Evolutionary conservation across 2,329 filamentous ascomycete genomes (phyloP), one percentile per base, ranked within the genome.

Genomic region (Claviceps lovelessii): DNA sequence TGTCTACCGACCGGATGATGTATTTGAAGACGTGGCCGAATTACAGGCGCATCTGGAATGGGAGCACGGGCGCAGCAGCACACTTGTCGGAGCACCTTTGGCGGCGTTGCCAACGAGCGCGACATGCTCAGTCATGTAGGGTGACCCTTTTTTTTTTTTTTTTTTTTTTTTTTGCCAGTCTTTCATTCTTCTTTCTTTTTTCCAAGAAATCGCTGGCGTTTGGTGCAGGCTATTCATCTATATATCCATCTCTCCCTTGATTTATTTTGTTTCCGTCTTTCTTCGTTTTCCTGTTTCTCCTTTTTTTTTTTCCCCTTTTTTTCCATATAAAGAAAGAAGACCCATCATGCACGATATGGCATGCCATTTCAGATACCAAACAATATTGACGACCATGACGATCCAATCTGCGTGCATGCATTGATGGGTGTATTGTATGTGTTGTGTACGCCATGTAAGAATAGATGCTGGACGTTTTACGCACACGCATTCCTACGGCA

Each of bases 21-120:
- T 76, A 54, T 79, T 80, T 60, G 72, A 73, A 47, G 71, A 73
- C 58, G 63, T 83, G 48, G 66, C 64, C 17, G 68, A 69, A 17
- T 74, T 81, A 42, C 74, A 75, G 63, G 73, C 75, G 56, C 79
- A 83, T 59, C 68, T 83, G 33, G 76, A 76, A 59, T 82, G 79
- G 79, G 70, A 73, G 58, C 79, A 82, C 58, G 72, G 71, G 31
- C 29, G 46, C 15, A 4, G 28, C 7, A 67, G 70, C 1, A 61
- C 70, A 10, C 65, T 71, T 54, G 70, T 72, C 8, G 61, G 62
- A 3, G 60, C 73, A 55, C 66, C 68, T 45, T 65, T 63, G 11
- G 55, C 64, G 11, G 58, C 65, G 37, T 50, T 70, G 41, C 65
- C 68, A 2, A 60, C 64, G 47, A 61, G 65, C 44, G 64, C 67